Evolutionary conservation across 257 asterid species (phyloP), one percentile per base, ranked within the genome.

Genomic region (Asclepias syriaca): DNA sequence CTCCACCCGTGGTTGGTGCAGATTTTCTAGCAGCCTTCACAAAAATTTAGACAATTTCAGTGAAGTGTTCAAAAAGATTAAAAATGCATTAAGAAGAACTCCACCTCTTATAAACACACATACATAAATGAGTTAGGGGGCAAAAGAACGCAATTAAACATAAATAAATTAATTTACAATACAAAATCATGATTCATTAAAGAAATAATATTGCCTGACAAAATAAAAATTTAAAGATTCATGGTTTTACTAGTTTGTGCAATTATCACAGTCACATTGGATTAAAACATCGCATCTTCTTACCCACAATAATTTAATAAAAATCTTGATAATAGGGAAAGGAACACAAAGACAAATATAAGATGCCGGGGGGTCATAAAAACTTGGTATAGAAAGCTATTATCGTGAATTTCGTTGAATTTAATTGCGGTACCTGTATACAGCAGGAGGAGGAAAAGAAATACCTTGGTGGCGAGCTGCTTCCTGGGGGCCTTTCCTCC

Each of bases 1-100:
- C 77, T 19, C 77, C 77, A 19, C 77, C 77, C 0, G 77, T 73
- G 2, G 70, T 63, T 1, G 77, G 77, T 18, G 77, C 77, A n/a
- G 71, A 65, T 56, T 74, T 74, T 46, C 77, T 58, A 10, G 77
- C 77, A 53, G 77, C 77, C 77, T 74, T 63, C 49, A 63, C 6
- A 63, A 2, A 63, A 63, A 1, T 37, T 34, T 61, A 61, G 49
- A 48, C 48, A 22, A 63, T 22, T 46, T 63, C 66, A 60, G 21
- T 6, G 13, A 14, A 14, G 43, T 27, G 65, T 60, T 13, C 66
- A 29, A 29, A 29, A 29, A 29, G 34, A 1, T 0, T 29, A 29
- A 29, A 29, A 29, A 29, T 29, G 66, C 66, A 57, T 21, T 10
- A 29, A 14, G 66, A 29, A 29, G 21, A 14, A 4, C 29, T 14